Evolutionary conservation across 345 rosid species (phyloP).

Genomic region (Linum usitatissimum): DNA sequence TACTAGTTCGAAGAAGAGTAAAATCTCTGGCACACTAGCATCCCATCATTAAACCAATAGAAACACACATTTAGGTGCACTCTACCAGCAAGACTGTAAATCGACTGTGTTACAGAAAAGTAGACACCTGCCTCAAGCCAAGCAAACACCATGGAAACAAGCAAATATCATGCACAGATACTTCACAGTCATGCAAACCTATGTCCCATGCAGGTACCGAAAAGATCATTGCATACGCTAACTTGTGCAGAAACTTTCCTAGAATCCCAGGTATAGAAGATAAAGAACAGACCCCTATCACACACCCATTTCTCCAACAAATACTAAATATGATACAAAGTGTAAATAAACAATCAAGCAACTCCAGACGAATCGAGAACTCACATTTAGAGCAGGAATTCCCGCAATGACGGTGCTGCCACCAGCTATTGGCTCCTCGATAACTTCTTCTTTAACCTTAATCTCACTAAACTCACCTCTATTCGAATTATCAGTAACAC

Average conservation of each 20-base stretch:
- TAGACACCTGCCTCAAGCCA: background rate
- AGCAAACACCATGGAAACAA: background rate
- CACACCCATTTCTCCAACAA: background rate
- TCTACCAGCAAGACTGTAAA: background rate
- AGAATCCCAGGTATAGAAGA: too few species aligned
- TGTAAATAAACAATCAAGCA: background rate
- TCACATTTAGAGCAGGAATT: constrained; percentile 35
- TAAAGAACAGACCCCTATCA: too few species aligned
- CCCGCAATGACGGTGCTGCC: constrained; percentile 14
- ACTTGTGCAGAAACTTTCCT: background rate
- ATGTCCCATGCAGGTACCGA: too few species aligned
- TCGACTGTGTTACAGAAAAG: background rate
- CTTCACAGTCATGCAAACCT: too few species aligned
- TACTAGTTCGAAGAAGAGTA: too few species aligned
- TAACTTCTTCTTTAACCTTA: constrained; percentile 26
- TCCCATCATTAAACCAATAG: too few species aligned
- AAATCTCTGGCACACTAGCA: too few species aligned
- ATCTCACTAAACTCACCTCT: constrained; percentile 14
- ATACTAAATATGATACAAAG: background rate
- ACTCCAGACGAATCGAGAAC: constrained; percentile 13
- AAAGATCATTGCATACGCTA: background rate
- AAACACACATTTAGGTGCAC: too few species aligned
- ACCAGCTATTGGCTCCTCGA: constrained; percentile 16
- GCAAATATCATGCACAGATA: background rate
- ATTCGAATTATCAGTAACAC: constrained; percentile 10